Conservation (phyloP, 1,284 basidiomycete genomes). For the Trichosporon sp. region DNA sequence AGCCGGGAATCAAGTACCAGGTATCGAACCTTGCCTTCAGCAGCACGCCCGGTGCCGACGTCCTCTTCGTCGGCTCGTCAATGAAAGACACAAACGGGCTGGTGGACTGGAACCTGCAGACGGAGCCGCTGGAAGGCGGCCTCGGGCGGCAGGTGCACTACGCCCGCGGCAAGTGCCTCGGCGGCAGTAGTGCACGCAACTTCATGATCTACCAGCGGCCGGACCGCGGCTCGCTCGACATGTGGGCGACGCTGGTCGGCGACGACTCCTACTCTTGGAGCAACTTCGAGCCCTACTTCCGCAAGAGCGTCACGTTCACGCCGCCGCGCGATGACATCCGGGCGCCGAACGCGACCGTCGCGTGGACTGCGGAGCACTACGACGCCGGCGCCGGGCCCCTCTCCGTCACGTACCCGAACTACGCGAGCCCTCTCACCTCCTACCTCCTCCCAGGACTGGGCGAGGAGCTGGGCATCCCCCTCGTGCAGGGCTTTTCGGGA, state of each 20-base stretch:
- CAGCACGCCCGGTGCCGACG: neutral
- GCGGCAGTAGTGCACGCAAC: conserved; percentile 8
- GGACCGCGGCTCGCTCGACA: conserved; percentile 3
- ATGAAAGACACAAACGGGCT: neutral
- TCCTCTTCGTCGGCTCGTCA: neutral
- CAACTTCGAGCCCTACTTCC: neutral
- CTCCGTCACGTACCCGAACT: conserved; percentile 9
- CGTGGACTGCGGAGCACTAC: neutral
- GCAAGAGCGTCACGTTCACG: conserved; percentile 5
- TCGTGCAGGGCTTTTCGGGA: neutral
- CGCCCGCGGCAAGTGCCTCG: conserved; percentile 12
- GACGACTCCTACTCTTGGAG: conserved; percentile 2
- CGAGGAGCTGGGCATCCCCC: conserved; percentile 1
- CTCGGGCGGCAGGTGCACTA: conserved; percentile 4
- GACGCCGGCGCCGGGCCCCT: neutral
- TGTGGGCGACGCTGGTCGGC: conserved; percentile 5
- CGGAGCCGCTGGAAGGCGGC: conserved; percentile 4
- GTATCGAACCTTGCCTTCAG: neutral
- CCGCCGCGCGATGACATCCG: neutral
- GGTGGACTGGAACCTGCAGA: conserved; percentile 10
- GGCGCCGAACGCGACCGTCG: neutral
- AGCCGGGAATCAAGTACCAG: conserved; percentile 55
- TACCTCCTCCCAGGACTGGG: neutral
- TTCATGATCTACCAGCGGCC: conserved; percentile 11
- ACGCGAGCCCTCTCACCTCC: neutral